A percentile compares a stretch with the other conserved stretches of the same genome.
These are phyloP conservation scores for Syncephalis fuscata DNA, from an alignment of 371 early-diverging fungal species.

Conservation along the genomic window DNA sequence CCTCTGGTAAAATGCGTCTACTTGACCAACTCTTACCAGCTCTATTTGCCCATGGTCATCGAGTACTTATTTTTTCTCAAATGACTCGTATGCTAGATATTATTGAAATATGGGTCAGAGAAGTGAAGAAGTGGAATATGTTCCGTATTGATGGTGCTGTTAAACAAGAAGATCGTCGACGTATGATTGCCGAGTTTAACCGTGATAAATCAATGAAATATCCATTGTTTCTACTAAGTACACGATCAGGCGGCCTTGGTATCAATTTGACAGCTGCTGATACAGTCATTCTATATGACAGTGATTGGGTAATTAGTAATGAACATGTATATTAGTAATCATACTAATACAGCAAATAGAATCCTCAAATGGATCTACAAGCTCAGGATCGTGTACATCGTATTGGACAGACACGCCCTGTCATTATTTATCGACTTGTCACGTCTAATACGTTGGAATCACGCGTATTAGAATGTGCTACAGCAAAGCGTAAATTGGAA, in stretches of 20 bases:
- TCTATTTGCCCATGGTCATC: constrained; percentile 60
- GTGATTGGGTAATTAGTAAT: constrained; percentile 68
- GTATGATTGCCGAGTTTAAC: constrained; percentile 49
- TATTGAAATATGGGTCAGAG: constrained; percentile 74
- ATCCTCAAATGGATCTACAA: constrained; percentile 95
- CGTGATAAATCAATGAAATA: constrained; percentile 16
- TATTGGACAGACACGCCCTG: constrained; percentile 87
- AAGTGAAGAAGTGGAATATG: constrained; percentile 54
- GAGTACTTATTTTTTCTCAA: constrained; percentile 89
- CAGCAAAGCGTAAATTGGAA: constrained; percentile 76
- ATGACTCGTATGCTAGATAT: constrained; percentile 87
- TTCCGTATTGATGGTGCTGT: constrained; percentile 92
- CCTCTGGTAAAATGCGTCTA: constrained; percentile 75
- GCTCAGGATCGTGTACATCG: constrained; percentile 96
- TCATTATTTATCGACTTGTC: constrained; percentile 77
- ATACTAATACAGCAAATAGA: constrained; percentile 21
- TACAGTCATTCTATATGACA: constrained; percentile 85
- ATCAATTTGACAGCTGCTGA: constrained; percentile 92
- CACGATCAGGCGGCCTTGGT: constrained; percentile 93
- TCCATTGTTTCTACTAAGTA: constrained; percentile 88
- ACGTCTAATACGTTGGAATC: constrained; percentile 76
- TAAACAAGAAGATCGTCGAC: constrained; percentile 53
- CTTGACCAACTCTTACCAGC: constrained; percentile 69
- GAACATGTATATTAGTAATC: neutral
- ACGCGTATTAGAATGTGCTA: constrained; percentile 56